These are phyloP conservation scores for Microstegium vimineum DNA, from an alignment of 176 grass and related monocot genomes.

Conservation along the genomic window DNA sequence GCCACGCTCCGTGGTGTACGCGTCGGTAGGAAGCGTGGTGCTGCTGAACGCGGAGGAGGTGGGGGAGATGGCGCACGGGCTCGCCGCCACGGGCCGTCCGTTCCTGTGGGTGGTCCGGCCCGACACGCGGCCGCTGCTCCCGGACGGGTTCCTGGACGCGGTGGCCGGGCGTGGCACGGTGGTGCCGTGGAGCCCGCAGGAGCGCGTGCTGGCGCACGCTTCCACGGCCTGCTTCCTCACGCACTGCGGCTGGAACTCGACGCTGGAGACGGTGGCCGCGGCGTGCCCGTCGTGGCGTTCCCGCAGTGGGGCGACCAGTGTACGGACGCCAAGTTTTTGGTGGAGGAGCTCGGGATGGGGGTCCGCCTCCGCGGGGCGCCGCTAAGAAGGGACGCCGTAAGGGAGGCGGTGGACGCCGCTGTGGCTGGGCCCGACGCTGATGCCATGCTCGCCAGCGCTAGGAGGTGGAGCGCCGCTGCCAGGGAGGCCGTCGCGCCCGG, in stretches of 20 bases:
- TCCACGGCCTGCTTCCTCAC: conserved; percentile 54
- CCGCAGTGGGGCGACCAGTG: conserved; percentile 12
- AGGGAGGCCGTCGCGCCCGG: neutral
- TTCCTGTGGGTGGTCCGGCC: neutral
- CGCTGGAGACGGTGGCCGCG: conserved; percentile 31
- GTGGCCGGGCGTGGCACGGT: neutral
- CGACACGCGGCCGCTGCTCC: neutral
- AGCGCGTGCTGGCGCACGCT: conserved; percentile 29
- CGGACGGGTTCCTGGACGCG: neutral
- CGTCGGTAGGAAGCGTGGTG: neutral
- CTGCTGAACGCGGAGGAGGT: neutral
- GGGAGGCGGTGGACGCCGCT: neutral
- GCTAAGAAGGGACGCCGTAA: neutral
- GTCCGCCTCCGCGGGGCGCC: neutral
- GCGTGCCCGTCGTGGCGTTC: conserved; percentile 1
- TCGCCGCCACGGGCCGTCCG: neutral
- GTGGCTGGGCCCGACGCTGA: neutral
- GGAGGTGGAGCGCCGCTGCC: neutral
- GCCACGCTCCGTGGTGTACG: neutral
- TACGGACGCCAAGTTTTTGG: neutral
- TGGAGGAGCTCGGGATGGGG: neutral
- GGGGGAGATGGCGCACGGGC: neutral
- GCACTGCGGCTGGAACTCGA: conserved; percentile 70
- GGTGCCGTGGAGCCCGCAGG: conserved; percentile 2
- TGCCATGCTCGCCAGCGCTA: neutral